Conservation (phyloP, 768 basidiomycete genomes). For the Hericium rajendrae region DNA sequence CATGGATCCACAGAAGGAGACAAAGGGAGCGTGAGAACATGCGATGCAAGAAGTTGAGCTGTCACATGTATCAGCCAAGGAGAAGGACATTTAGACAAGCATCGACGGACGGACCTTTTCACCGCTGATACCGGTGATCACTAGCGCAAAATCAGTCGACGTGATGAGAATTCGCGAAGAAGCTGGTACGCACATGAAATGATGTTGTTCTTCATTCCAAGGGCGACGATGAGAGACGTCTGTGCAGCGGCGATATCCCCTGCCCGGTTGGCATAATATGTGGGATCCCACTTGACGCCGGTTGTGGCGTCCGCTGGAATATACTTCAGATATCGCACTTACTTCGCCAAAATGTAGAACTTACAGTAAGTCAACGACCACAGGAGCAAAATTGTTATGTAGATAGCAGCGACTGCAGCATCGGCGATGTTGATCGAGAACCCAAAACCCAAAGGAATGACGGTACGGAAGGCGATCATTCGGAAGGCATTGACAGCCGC, state of each 20-base stretch:
- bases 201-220: conserved; percentile 56
- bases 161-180: not conserved
- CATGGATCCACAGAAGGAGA: conserved; percentile 3
- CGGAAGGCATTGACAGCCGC: conserved; percentile 21
- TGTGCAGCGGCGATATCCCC: conserved; percentile 38
- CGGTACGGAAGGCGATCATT: conserved; percentile 23
- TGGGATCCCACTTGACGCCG: conserved; percentile 14
- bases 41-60: not conserved
- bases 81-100: too few species aligned
- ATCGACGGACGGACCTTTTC: conserved; percentile 30
- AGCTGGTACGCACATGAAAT: conserved; percentile 26
- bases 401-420: conserved; percentile 25
- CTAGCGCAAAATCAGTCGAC: conserved; percentile 19
- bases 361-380: conserved; percentile 21
- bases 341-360: not conserved
- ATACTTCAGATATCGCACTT: not conserved
- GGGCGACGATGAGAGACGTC: conserved; percentile 43
- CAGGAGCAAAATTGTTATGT: conserved; percentile 22
- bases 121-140: conserved; percentile 41
- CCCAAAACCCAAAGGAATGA: conserved; percentile 21
- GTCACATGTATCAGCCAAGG: not conserved
- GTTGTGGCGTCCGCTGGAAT: conserved; percentile 16
- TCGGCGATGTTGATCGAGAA: conserved; percentile 29
- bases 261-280: conserved; percentile 26
- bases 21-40: conserved; percentile 1